A percentile compares a stretch with the other conserved stretches of the same genome.
phyloP scores from a whole-genome alignment of 768 basidiomycete species.

The Coprinopsis marcescibilis region DNA sequence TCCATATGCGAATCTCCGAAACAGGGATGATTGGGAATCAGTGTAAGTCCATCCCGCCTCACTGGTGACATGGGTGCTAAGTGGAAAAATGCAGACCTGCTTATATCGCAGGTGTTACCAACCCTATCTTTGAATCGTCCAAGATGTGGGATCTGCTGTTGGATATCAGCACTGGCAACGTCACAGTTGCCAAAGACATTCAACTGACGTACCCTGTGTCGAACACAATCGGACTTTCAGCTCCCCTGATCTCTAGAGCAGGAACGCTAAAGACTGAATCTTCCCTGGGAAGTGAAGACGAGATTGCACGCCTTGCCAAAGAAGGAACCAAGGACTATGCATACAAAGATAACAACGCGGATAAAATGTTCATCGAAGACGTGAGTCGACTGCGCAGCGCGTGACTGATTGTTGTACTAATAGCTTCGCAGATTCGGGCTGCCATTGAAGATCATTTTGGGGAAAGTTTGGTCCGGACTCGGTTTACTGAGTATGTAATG shows the following conservation, averaged over 20 bases:
- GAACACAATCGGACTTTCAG: slow-evolving; percentile 32
- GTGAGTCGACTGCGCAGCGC: slow-evolving; percentile 42
- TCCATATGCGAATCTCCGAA: slow-evolving; percentile 89
- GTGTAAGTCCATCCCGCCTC: slow-evolving; percentile 49
- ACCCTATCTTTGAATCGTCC: slow-evolving; percentile 89
- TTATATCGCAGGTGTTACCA: slow-evolving; percentile 95
- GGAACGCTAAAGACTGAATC: slow-evolving; percentile 63
- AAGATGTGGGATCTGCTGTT: slow-evolving; percentile 91
- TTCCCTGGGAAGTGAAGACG: slow-evolving; percentile 62
- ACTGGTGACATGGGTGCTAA: not conserved
- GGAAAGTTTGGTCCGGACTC: slow-evolving; percentile 78
- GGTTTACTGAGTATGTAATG: slow-evolving; percentile 83
- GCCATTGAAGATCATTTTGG: slow-evolving; percentile 92
- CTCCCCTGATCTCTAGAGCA: slow-evolving; percentile 46
- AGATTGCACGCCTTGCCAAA: slow-evolving; percentile 53
- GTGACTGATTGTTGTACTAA: slow-evolving; percentile 5
- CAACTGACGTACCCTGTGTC: slow-evolving; percentile 47
- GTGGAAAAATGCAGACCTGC: slow-evolving; percentile 52
- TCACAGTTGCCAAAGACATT: slow-evolving; percentile 86
- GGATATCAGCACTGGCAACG: slow-evolving; percentile 82
- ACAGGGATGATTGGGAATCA: slow-evolving; percentile 84
- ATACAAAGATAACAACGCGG: slow-evolving; percentile 59
- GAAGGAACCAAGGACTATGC: slow-evolving; percentile 54
- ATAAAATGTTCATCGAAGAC: slow-evolving; percentile 91
- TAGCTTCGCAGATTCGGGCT: slow-evolving; percentile 55